These are phyloP conservation scores for Fusarium vanettenii DNA, from an alignment of 2,329 filamentous ascomycete genomes.

Conservation along the genomic window DNA sequence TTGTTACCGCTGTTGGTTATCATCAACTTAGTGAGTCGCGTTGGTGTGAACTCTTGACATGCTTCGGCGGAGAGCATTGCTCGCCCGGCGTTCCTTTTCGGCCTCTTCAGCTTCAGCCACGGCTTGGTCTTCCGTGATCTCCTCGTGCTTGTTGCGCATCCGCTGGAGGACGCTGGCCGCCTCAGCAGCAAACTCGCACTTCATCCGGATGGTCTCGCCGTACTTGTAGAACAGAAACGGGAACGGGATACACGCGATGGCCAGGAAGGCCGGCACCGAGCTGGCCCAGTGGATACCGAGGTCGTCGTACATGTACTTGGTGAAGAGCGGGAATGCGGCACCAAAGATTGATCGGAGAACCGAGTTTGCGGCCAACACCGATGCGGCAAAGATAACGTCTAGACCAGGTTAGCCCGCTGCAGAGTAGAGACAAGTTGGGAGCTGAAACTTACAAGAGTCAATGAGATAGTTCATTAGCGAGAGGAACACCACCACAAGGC, in stretches of 20 bases:
- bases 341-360: constrained; percentile 79
- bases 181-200: constrained; percentile 77
- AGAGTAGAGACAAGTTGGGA: neutral
- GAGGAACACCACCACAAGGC: constrained; percentile 74
- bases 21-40: neutral
- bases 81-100: constrained; percentile 42
- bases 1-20: neutral
- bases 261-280: constrained; percentile 78
- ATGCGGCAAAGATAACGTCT: constrained; percentile 81
- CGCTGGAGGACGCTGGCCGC: constrained; percentile 69
- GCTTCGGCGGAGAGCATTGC: constrained; percentile 33
- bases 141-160: constrained; percentile 51
- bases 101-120: constrained; percentile 37
- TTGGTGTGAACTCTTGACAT: constrained; percentile 27
- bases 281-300: constrained; percentile 82
- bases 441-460: constrained; percentile 62
- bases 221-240: constrained; percentile 83
- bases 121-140: constrained; percentile 45
- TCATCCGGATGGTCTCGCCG: constrained; percentile 69
- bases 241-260: constrained; percentile 77
- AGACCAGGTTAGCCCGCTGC: constrained; percentile 20
- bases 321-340: constrained; percentile 79
- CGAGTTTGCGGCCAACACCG: constrained; percentile 77
- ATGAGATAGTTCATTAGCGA: constrained; percentile 74
- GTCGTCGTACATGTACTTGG: constrained; percentile 65